Evolutionary conservation across 805 yeast species (phyloP), one percentile per base, ranked within the genome.

Genomic region (Millerozyma miso): DNA sequence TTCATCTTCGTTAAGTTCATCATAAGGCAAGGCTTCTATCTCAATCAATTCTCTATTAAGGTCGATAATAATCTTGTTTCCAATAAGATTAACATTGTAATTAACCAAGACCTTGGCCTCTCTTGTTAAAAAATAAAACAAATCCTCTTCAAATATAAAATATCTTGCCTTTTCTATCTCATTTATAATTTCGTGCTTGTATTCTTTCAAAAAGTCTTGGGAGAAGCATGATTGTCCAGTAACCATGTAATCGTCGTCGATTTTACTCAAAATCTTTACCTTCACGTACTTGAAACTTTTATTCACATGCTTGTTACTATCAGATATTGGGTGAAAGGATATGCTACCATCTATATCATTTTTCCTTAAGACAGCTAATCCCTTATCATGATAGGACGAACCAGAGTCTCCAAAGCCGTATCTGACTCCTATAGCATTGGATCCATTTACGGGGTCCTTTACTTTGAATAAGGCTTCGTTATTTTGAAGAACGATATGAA

Each of bases 361-460:
- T 43, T 82, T 79, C 38, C 79, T 75, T 47, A 89, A 63, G 0
- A 85, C 60, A 0, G 95, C 97, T 35, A 83, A 63, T 2, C 97
- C 97, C 49, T 77, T 74, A 52, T 87, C 90, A 44, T 66, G 69
- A 54, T 79, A 88, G 16, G 71, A 77, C 1, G 96, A 86, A 0
- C 98, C 99, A 0, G 95, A 81, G 60, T 90, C 97, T 14, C 85
- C 90, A 65, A 79, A 91, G 0, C 98, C 98, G 56, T 85, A 93
- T 53, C 86, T 88, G 31, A 91, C 84, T 3, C 91, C 95, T 35
- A 90, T 73, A 7, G 79, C 76, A 15, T 79, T 71, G 0, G 73
- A 60, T 29, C 73, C 71, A 16, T 53, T 58, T 5, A 48, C 19
- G 5, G 80, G 81, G 43, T 78, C 82, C 41, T 81, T 73, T 19